Evolutionary conservation across 1,139 yeast genomes (phyloP), one percentile per base, ranked within the genome.

Genomic region (Suhomyces yuchorum): DNA sequence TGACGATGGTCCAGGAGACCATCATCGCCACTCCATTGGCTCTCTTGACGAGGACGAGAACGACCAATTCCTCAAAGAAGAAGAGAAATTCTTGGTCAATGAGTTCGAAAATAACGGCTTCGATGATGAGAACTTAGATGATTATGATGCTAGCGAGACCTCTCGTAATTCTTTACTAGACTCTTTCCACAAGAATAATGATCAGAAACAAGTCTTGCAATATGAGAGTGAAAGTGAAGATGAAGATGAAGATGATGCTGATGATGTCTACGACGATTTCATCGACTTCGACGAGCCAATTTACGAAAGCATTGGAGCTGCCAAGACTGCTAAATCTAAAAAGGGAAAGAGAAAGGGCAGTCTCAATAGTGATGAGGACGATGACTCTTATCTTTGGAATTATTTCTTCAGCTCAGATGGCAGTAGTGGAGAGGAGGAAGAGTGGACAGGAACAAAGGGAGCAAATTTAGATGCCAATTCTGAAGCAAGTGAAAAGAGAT

Each of bases 341-440:
- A 47, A 48, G 35, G 44, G 53, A 7, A 52, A 51, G 40, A 47
- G 52, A 14, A 54, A 54, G 38, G 58, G 59, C 2, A 55, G 58
- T 1, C 53, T 57, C n/a, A 65, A 63, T 47, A 67, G 73, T 49
- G 80, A 76, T 47, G 79, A 76, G 42, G 82, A 77, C 23, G 82
- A 79, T 52, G 84, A 77, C 57, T 69, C 78, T 5, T 79, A 78
- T 54, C 66, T 79, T 39, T 78, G 82, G 82, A 79, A 78, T 60
- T 79, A 79, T 58, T 79, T 79, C 51, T 78, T 78, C 62, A 67
- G 81, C 64, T 63, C 73, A 35, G 75, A 75, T 59, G 64, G 73
- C 47, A 77, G 67, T 39, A 63, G 71, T 39, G 68, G 56, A 8
- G 44, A 49, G 23, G 48, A 49, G 28, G 53, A 67, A 47, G 32